These are phyloP conservation scores for Paramecium bursaria DNA, from an alignment of 73 alveolate genomes.

Conservation along the genomic window DNA sequence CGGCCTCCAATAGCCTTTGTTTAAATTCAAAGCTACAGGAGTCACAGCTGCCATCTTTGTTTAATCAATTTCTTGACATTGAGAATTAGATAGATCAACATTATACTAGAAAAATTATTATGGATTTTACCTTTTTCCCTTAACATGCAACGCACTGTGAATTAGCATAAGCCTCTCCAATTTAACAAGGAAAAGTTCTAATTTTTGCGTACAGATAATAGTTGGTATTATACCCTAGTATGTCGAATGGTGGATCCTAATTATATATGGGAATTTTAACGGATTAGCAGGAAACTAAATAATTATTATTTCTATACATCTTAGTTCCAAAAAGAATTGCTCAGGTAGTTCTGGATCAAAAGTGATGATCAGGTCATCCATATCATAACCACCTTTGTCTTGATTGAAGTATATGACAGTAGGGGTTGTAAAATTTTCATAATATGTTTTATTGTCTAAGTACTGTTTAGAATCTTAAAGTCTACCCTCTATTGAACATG, in stretches of 20 bases:
- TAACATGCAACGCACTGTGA: slow-evolving; percentile 33
- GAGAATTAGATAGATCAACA: not conserved
- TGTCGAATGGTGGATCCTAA: slow-evolving; percentile 27
- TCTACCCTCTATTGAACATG: slow-evolving; percentile 8
- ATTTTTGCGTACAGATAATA: slow-evolving; percentile 44
- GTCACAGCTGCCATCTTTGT: slow-evolving; percentile 23
- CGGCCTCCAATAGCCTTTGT: slow-evolving; percentile 47
- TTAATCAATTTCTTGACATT: slow-evolving; percentile 33
- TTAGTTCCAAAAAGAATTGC: slow-evolving; percentile 35
- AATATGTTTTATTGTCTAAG: not conserved
- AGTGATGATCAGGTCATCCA: not conserved
- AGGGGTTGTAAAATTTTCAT: not conserved
- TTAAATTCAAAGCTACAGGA: not conserved
- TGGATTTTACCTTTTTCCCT: not conserved
- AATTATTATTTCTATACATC: not conserved
- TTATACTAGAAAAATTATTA: not conserved
- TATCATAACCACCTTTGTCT: not conserved
- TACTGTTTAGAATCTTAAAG: not conserved
- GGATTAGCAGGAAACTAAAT: too few species aligned
- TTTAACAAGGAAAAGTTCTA: slow-evolving; percentile 58
- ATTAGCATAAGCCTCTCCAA: slow-evolving; percentile 37
- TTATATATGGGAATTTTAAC: slow-evolving; percentile 36
- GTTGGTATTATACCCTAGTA: slow-evolving; percentile 3
- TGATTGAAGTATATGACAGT: not conserved
- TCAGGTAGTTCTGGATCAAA: slow-evolving; percentile 35